phyloP scores from a whole-genome alignment of 441 rosid genomes.

The Adansonia gregorii region DNA sequence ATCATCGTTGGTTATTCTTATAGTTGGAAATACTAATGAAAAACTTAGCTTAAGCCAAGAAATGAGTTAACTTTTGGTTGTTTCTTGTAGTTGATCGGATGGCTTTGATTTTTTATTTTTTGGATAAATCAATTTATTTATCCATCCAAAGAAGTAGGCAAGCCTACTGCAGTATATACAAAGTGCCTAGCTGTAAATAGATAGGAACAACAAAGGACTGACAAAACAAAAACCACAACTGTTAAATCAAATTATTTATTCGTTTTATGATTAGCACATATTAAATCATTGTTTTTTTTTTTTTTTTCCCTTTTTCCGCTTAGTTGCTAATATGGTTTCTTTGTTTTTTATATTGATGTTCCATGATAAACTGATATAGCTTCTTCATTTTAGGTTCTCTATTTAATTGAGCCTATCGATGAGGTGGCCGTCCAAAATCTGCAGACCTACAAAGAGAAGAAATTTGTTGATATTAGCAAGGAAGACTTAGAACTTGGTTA shows the following conservation, averaged over 20 bases:
- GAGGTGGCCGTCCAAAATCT: constrained; percentile 95
- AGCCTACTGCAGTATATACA: neutral
- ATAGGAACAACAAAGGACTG: neutral
- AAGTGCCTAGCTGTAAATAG: neutral
- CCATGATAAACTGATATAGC: constrained; percentile 25
- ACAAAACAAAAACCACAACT: neutral
- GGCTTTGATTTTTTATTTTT: neutral
- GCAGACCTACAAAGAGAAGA: constrained; percentile 96
- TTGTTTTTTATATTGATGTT: neutral
- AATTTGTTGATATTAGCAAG: constrained; percentile 96
- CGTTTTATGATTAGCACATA: neutral
- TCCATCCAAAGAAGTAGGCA: neutral
- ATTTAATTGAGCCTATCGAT: constrained; percentile 92
- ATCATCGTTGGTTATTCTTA: neutral
- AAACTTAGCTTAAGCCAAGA: neutral
- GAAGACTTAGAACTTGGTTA: constrained; percentile 95
- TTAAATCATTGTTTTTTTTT: neutral
- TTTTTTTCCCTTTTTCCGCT: neutral
- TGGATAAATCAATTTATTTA: neutral
- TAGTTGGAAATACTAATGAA: neutral
- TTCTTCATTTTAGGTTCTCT: constrained; percentile 64
- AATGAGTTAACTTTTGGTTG: neutral
- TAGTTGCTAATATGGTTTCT: neutral
- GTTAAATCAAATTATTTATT: neutral
- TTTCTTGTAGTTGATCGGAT: constrained; percentile 2